phyloP scores from a whole-genome alignment of 306 rosid species.

The Glycyrrhiza uralensis region DNA sequence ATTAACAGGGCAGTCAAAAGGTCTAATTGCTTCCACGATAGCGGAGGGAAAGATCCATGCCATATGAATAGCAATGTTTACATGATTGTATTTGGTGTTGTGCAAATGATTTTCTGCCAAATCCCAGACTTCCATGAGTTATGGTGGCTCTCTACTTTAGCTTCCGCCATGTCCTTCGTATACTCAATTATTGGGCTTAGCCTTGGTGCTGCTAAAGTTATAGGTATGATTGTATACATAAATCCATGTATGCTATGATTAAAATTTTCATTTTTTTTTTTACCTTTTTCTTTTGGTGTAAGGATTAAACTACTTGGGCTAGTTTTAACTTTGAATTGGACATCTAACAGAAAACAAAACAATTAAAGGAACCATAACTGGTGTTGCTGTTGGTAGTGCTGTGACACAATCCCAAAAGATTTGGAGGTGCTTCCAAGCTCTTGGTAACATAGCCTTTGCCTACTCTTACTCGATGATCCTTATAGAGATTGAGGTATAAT shows the following conservation, averaged over 20 bases:
- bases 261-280: no score
- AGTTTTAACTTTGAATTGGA: constrained; percentile 14
- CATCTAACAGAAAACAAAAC: constrained; percentile 20
- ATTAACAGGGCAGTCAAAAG: constrained; percentile 46
- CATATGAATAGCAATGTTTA: constrained; percentile 29
- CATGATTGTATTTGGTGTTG: constrained; percentile 38
- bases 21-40: constrained; percentile 36
- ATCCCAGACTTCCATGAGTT: constrained; percentile 44
- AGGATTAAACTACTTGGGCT: neutral
- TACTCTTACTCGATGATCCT: constrained; percentile 52
- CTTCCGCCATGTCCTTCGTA: constrained; percentile 48
- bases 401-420: constrained; percentile 31
- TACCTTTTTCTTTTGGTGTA: no score
- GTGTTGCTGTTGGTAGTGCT: constrained; percentile 29
- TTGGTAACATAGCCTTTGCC: constrained; percentile 50
- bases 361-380: constrained; percentile 38
- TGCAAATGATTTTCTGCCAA: constrained; percentile 39
- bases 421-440: constrained; percentile 47
- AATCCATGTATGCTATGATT: neutral
- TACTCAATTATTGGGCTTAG: constrained; percentile 48
- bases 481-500: constrained; percentile 44
- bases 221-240: constrained; percentile 28
- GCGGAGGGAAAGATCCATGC: constrained; percentile 35
- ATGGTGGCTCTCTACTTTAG: constrained; percentile 45
- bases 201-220: constrained; percentile 36